These are phyloP conservation scores for Cryptococcus sp. DNA, from an alignment of 1,284 basidiomycete genomes.

Conservation along the genomic window DNA sequence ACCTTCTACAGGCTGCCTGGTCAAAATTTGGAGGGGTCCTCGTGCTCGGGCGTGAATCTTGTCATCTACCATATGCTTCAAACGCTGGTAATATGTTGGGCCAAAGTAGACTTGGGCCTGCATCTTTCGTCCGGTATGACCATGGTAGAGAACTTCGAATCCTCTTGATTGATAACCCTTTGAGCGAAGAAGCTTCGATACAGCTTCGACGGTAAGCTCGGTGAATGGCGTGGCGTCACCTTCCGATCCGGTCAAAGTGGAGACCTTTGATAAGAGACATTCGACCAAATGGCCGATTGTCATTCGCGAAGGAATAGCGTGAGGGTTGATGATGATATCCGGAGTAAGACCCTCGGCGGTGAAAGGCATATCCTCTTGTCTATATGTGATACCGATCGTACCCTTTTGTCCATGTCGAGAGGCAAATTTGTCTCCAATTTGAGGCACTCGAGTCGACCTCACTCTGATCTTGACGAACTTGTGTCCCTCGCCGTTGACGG, in stretches of 20 bases:
- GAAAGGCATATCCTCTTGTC: conserved; percentile 99
- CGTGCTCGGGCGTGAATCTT: conserved; percentile 98
- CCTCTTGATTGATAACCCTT: conserved; percentile 95
- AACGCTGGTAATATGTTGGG: conserved; percentile 97
- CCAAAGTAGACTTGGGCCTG: conserved; percentile 98
- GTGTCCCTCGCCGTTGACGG: conserved; percentile 91
- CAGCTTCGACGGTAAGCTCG: conserved; percentile 93
- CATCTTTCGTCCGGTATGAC: conserved; percentile 94
- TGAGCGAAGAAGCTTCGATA: conserved; percentile 76
- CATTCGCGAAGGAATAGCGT: conserved; percentile 99
- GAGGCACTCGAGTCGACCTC: conserved; percentile 90
- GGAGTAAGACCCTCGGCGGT: conserved; percentile 94
- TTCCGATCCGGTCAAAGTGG: conserved; percentile 92
- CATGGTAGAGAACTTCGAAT: conserved; percentile 98
- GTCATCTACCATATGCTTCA: conserved; percentile 99
- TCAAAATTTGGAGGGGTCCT: conserved; percentile 96
- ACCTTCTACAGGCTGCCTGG: conserved; percentile 98
- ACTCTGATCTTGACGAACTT: conserved; percentile 99
- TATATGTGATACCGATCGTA: conserved; percentile 98
- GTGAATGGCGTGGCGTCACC: conserved; percentile 99
- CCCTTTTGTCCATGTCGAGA: conserved; percentile 99
- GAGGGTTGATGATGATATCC: conserved; percentile 97
- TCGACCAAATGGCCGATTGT: conserved; percentile 99
- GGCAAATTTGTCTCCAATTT: conserved; percentile 99
- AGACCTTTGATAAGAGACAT: conserved; percentile 93